Evolutionary conservation across 371 early-diverging fungal species (phyloP), one percentile per base, ranked within the genome.

Genomic region (Rhizomucor pusillus): DNA sequence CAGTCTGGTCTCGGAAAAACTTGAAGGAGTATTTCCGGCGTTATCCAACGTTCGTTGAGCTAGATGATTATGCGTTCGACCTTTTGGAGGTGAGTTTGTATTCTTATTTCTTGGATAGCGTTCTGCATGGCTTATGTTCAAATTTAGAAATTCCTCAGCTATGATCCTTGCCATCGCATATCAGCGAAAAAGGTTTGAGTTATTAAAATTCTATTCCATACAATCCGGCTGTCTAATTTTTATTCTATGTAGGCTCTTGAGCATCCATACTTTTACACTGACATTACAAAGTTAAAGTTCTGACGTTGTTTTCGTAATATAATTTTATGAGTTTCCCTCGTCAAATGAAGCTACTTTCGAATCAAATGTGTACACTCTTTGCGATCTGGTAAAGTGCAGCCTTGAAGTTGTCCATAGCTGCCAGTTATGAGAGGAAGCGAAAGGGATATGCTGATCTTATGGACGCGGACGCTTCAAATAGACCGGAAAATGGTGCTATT

Each of bases 221-320:
- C 16, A 9, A 10, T 16, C 7, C 5, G 12, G 11, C 4, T 20
- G 10, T 13, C 0, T 16, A 0, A 20, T 24, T 43, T 24, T 2
- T 9, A 12, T 36, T 7, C 6, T 36, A 5, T n/a, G 5, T 47
- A 60, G 60, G 60, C 60, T 6, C 33, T 50, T 43, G 50, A 54
- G 33, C 60, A 60, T 50, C 55, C 60, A 18, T 60, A 54, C 22
- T 60, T 60, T 39, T 60, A 50, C 41, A 53, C 44, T 14, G 60
- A 60, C 36, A 39, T 47, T 9, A 47, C 47, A 46, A 47, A 46
- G 22, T 18, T 55, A 37, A 55, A 55, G 22, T 55, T 55, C 47
- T 55, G 40, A 47, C 3, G 22, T 29, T 29, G 29, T 29, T 29
- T 7, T n/a, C n/a, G n/a, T 29, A 29, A 29, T 29, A 29, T 29